Conservation (phyloP, 768 basidiomycete species). For the Gloeophyllum trabeum region DNA sequence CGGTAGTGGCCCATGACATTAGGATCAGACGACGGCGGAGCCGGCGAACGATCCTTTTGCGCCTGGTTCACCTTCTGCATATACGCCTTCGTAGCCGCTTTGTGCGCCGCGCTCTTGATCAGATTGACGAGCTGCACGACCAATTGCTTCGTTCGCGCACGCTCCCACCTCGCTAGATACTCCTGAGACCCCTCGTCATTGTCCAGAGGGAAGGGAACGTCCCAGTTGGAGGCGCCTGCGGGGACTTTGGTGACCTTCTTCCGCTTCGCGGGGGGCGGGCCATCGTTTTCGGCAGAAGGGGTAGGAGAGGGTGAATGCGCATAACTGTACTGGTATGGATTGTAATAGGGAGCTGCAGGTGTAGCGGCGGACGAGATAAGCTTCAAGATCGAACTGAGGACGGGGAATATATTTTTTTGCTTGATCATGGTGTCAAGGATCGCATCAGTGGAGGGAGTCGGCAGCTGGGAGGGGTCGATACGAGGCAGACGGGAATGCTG, state of each 20-base stretch:
- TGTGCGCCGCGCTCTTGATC: slow-evolving; percentile 48
- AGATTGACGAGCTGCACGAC: slow-evolving; percentile 48
- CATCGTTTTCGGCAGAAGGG: slow-evolving; percentile 4
- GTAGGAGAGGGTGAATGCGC: too few species aligned
- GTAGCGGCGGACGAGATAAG: slow-evolving; percentile 31
- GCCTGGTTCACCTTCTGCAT: slow-evolving; percentile 15
- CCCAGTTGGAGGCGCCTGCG: slow-evolving; percentile 76
- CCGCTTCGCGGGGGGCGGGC: slow-evolving; percentile 32
- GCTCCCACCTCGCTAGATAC: slow-evolving; percentile 59
- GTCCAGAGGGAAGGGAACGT: slow-evolving; percentile 69
- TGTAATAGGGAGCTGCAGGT: slow-evolving; percentile 1
- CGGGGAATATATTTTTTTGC: slow-evolving; percentile 57
- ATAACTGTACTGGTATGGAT: too few species aligned
- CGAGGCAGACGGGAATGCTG: slow-evolving; percentile 14
- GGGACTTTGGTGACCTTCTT: slow-evolving; percentile 59
- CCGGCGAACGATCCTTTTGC: neutral
- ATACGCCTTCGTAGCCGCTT: slow-evolving; percentile 47
- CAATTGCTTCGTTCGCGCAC: slow-evolving; percentile 49
- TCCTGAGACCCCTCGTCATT: slow-evolving; percentile 58
- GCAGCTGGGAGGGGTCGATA: slow-evolving; percentile 31
- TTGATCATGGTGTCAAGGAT: slow-evolving; percentile 46
- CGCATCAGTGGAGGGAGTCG: slow-evolving; percentile 43
- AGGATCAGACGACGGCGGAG: neutral
- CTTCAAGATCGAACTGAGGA: slow-evolving; percentile 50
- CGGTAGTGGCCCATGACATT: neutral